phyloP scores from a whole-genome alignment of 352 stramenopile species.

The Phytophthora pinifolia region DNA sequence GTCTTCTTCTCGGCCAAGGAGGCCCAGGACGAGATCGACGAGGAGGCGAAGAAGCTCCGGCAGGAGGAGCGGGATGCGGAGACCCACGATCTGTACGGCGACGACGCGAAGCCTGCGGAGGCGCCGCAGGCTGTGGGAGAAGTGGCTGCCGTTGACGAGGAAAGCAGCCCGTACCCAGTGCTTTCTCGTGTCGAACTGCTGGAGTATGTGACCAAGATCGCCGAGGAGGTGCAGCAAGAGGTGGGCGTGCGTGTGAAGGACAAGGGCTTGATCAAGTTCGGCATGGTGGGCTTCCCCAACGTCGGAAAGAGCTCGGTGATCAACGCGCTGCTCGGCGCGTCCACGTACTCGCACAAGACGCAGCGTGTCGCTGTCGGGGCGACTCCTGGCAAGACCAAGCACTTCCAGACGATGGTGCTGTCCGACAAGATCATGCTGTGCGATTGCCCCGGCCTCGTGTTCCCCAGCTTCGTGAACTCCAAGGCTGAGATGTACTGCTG shows the following conservation, averaged over 20 bases:
- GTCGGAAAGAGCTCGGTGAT: slow-evolving; percentile 99
- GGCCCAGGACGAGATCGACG: slow-evolving; percentile 92
- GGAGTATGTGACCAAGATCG: slow-evolving; percentile 61
- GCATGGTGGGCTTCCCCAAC: slow-evolving; percentile 99
- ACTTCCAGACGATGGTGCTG: slow-evolving; percentile 99
- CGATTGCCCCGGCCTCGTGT: slow-evolving; percentile 99
- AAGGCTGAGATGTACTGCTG: slow-evolving; percentile 99
- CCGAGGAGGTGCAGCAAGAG: slow-evolving; percentile 52
- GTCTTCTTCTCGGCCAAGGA: slow-evolving; percentile 98
- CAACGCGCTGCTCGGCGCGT: slow-evolving; percentile 97
- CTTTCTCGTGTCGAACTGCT: slow-evolving; percentile 78
- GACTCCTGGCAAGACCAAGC: slow-evolving; percentile 99
- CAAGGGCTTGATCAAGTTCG: slow-evolving; percentile 90
- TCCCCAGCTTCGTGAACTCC: slow-evolving; percentile 98
- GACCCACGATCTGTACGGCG: slow-evolving; percentile 35
- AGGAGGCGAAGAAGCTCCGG: slow-evolving; percentile 65
- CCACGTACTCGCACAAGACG: slow-evolving; percentile 94
- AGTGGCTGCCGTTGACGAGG: not conserved
- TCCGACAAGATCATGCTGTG: slow-evolving; percentile 98
- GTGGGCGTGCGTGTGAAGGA: slow-evolving; percentile 77
- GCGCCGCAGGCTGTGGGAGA: slow-evolving; percentile 4
- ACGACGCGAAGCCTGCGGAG: slow-evolving; percentile 26
- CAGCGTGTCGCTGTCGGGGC: slow-evolving; percentile 96
- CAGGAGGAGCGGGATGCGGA: slow-evolving; percentile 41
- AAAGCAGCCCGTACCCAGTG: slow-evolving; percentile 50